Percentiles rank a stretch among this genome's conserved stretches.
Conservation (phyloP, 345 rosid genomes). For the Lepidium aucheri region DNA sequence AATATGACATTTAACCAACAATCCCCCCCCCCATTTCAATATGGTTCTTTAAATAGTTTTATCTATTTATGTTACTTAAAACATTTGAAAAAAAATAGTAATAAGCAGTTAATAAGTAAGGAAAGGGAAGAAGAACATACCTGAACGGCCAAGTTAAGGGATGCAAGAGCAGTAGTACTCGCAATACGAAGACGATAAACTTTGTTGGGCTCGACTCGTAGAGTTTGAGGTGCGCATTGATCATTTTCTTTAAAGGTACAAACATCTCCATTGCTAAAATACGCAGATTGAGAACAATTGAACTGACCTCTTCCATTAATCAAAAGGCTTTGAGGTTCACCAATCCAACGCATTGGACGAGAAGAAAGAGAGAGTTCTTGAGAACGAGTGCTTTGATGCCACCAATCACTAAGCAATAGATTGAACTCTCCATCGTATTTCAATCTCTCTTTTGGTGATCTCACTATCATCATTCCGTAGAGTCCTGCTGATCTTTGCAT, state of each 20-base stretch:
- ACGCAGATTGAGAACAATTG: conserved; percentile 54
- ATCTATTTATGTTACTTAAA: no score
- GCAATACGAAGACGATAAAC: conserved; percentile 71
- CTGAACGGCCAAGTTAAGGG: conserved; percentile 59
- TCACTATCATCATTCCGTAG: conserved; percentile 65
- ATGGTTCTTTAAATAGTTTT: no score
- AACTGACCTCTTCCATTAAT: conserved; percentile 86
- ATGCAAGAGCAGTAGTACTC: conserved; percentile 61
- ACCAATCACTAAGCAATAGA: conserved; percentile 72
- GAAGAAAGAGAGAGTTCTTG: conserved; percentile 72
- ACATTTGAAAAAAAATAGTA: neutral
- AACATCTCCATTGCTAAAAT: conserved; percentile 14
- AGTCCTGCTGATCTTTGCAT: conserved; percentile 86
- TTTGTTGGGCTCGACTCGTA: conserved; percentile 40
- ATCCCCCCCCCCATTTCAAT: no score
- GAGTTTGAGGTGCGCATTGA: conserved; percentile 53
- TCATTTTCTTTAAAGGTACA: conserved; percentile 49
- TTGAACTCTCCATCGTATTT: conserved; percentile 56
- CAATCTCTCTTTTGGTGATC: conserved; percentile 40
- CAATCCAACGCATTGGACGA: conserved; percentile 60
- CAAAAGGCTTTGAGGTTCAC: conserved; percentile 51
- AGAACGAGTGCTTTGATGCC: conserved; percentile 49
- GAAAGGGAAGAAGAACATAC: conserved; percentile 22
- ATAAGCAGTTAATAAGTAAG: no score
- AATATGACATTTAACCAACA: no score